phyloP scores from a whole-genome alignment of 345 rosid species.

The Aegle marmelos region DNA sequence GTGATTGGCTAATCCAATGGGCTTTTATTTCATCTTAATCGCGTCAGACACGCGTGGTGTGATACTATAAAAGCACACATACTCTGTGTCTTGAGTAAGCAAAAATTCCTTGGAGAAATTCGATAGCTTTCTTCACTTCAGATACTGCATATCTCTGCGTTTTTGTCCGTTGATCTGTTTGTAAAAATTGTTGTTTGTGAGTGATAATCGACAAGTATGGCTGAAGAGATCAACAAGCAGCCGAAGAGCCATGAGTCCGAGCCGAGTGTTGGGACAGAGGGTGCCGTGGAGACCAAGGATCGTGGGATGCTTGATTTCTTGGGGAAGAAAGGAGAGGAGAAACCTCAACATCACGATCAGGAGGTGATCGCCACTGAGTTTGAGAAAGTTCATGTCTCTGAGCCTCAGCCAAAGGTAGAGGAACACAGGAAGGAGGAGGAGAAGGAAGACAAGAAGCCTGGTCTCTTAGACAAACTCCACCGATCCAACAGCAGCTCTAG shows the following conservation, averaged over 20 bases:
- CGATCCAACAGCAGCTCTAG: slow-evolving; percentile 74
- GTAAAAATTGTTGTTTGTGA: not conserved
- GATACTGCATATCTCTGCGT: not conserved
- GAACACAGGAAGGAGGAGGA: slow-evolving; percentile 25
- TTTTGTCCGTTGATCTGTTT: not conserved
- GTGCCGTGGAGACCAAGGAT: slow-evolving; percentile 46
- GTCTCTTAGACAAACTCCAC: slow-evolving; percentile 69
- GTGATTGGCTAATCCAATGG: slow-evolving; percentile 8
- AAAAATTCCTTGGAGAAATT: not conserved
- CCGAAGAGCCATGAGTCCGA: slow-evolving; percentile 46
- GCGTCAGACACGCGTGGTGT: slow-evolving; percentile 37
- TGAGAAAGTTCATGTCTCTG: slow-evolving; percentile 62
- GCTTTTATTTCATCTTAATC: slow-evolving; percentile 7
- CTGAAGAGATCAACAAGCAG: slow-evolving; percentile 33
- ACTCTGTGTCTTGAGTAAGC: not conserved
- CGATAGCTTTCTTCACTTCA: no score
- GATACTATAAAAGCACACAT: slow-evolving; percentile 27
- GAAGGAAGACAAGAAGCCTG: slow-evolving; percentile 44
- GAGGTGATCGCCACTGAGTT: slow-evolving; percentile 55
- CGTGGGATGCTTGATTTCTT: slow-evolving; percentile 83
- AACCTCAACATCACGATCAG: slow-evolving; percentile 38
- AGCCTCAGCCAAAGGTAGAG: slow-evolving; percentile 23
- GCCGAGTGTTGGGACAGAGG: slow-evolving; percentile 26
- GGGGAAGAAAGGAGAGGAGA: slow-evolving; percentile 63
- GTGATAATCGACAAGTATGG: slow-evolving; percentile 32